These are phyloP conservation scores for Meyerozyma guilliermondii DNA, from an alignment of 1,139 yeast species.

Conservation along the genomic window DNA sequence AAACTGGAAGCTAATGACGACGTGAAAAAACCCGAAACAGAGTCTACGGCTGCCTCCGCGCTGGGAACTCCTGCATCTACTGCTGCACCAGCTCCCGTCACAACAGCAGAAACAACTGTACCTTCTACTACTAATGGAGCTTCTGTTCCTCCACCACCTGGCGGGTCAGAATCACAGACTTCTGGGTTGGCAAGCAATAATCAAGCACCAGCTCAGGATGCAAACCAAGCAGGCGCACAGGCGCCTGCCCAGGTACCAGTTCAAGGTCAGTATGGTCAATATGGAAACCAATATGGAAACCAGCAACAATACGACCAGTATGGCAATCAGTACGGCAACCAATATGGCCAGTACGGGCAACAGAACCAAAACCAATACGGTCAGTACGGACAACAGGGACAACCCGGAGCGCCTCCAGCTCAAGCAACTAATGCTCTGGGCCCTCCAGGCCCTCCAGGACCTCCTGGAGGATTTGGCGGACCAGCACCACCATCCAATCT, in stretches of 20 bases:
- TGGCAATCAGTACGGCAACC: slow-evolving; percentile 1
- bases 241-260: slow-evolving; percentile 5
- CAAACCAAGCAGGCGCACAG: no score
- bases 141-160: slow-evolving; percentile 1
- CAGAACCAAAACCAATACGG: slow-evolving; percentile 3
- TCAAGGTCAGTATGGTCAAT: neutral
- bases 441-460: slow-evolving; percentile 1
- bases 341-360: slow-evolving; percentile 4
- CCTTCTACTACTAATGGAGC: neutral
- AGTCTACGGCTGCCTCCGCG: neutral
- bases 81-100: slow-evolving; percentile 4
- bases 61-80: slow-evolving; percentile 1
- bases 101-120: neutral
- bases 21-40: neutral
- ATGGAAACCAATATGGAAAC: neutral
- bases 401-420: neutral
- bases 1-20: slow-evolving; percentile 3
- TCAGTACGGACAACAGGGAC: slow-evolving; percentile 5
- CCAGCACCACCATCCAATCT: slow-evolving; percentile 27
- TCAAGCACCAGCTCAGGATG: neutral
- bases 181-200: neutral
- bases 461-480: slow-evolving; percentile 1
- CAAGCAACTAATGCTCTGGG: neutral
- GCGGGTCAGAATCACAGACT: neutral
- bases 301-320: neutral